Evolutionary conservation across 2,329 filamentous ascomycete species (phyloP).

Genomic region (Scleromitrula shiraiana): DNA sequence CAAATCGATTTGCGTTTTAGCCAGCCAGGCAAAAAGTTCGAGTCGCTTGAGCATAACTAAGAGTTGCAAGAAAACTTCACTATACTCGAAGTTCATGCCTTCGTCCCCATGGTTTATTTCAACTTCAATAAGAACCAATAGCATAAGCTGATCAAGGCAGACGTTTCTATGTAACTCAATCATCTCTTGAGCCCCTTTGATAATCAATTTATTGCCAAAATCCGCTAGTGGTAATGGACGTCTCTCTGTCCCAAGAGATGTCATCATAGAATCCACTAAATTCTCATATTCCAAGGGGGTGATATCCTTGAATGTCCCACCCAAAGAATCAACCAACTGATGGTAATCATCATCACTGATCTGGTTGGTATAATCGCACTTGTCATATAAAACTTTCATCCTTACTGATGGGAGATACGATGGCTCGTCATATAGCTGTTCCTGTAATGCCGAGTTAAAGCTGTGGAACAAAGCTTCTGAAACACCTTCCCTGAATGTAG

Average conservation of each 20-base stretch:
- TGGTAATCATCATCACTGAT: conserved; percentile 76
- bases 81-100: conserved; percentile 57
- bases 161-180: conserved; percentile 65
- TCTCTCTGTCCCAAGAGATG: conserved; percentile 30
- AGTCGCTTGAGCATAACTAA: conserved; percentile 64
- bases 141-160: conserved; percentile 72
- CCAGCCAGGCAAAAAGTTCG: conserved; percentile 65
- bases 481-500: conserved; percentile 62
- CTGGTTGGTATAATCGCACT: conserved; percentile 67
- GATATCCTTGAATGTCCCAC: conserved; percentile 54
- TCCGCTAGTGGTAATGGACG: conserved; percentile 50
- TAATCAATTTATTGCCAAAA: conserved; percentile 67
- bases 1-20: conserved; percentile 48
- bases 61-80: conserved; percentile 63
- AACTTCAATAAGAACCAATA: conserved; percentile 80
- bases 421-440: conserved; percentile 68
- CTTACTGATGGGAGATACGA: conserved; percentile 63
- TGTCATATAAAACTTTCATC: conserved; percentile 71
- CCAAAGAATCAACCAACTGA: conserved; percentile 60
- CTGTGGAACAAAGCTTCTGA: conserved; percentile 60
- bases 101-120: conserved; percentile 70
- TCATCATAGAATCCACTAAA: conserved; percentile 41
- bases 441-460: conserved; percentile 58
- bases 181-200: conserved; percentile 72
- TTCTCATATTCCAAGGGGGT: conserved; percentile 46